Conservation (phyloP, 139 green algal species). For the Ostreobium quekettii region DNA sequence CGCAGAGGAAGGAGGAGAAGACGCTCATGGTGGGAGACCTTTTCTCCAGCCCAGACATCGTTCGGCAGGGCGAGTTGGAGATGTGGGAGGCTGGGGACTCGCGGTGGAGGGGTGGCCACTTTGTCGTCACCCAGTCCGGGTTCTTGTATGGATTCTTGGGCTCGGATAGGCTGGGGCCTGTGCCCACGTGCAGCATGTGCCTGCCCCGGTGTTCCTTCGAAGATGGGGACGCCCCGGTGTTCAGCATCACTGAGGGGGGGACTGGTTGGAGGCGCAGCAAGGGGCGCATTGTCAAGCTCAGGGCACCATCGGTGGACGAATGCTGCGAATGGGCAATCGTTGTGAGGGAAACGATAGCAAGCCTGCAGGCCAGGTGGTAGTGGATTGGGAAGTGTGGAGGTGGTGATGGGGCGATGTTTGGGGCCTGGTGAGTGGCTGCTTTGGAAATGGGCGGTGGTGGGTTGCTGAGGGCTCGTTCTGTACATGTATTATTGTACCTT, state of each 20-base stretch:
- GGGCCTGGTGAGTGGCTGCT: no score
- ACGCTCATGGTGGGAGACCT: background rate
- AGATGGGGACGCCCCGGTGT: background rate
- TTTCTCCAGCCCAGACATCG: constrained; percentile 18
- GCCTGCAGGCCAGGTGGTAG: no score
- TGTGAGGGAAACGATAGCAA: constrained; percentile 33
- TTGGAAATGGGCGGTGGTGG: no score
- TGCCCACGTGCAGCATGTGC: background rate
- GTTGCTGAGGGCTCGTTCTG: no score
- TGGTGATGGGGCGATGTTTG: no score
- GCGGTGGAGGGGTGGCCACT: background rate
- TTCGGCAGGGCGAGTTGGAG: constrained; percentile 11
- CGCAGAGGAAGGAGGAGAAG: background rate
- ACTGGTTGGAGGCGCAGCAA: background rate
- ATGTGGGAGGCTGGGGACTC: background rate
- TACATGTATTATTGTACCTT: no score
- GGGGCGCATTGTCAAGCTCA: background rate
- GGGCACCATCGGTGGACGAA: constrained; percentile 27
- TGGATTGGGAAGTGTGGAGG: no score
- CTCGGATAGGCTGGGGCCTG: background rate
- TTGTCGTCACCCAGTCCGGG: constrained; percentile 13
- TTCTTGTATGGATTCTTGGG: constrained; percentile 12
- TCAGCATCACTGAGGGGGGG: constrained; percentile 5
- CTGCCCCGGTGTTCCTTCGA: background rate
- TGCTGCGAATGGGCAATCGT: constrained; percentile 39